phyloP scores from a whole-genome alignment of 805 yeast species.

The Lipomyces kockii region DNA sequence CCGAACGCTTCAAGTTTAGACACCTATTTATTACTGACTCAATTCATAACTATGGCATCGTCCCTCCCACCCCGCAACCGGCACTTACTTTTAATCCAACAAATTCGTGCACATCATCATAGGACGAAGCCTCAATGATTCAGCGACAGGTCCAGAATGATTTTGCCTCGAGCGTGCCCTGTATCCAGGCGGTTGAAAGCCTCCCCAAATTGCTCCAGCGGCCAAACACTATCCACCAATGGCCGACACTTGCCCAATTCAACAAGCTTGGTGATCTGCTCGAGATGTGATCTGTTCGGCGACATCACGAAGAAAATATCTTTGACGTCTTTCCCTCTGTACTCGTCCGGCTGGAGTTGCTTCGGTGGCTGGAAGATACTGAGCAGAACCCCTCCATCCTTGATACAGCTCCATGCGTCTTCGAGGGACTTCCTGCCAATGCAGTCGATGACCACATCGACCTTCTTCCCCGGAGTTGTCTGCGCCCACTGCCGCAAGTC shows the following conservation, averaged over 20 bases:
- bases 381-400: neutral
- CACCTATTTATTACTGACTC: too few relatives aligned
- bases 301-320: conserved; percentile 4
- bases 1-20: too few relatives aligned
- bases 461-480: neutral
- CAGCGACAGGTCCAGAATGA: neutral
- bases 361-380: neutral
- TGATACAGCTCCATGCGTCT: neutral
- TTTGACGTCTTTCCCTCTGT: neutral
- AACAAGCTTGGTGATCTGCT: neutral
- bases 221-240: conserved; percentile 2
- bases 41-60: too few relatives aligned
- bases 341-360: neutral
- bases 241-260: neutral
- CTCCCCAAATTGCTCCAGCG: neutral
- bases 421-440: neutral
- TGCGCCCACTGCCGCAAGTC: neutral
- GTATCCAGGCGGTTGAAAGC: neutral
- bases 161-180: neutral
- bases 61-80: too few relatives aligned
- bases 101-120: too few relatives aligned
- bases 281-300: neutral
- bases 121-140: too few relatives aligned
- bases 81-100: too few relatives aligned
- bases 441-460: neutral